These are phyloP conservation scores for Clitoria ternatea DNA, from an alignment of 306 rosid genomes.

Conservation along the genomic window DNA sequence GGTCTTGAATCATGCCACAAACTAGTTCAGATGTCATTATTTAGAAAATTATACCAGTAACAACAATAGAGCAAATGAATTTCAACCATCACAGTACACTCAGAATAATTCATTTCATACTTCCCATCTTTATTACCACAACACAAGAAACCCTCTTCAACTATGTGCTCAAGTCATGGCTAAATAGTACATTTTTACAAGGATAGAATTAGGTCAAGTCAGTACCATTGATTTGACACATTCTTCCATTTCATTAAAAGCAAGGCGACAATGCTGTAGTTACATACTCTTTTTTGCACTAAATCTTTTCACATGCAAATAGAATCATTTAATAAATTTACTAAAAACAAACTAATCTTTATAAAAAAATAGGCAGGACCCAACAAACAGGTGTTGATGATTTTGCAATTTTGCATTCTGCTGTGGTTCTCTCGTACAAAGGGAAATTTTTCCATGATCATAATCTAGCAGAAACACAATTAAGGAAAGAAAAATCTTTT, in stretches of 20 bases:
- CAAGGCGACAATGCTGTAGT: background rate
- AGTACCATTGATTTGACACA: background rate
- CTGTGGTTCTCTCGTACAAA: background rate
- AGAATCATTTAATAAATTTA: background rate
- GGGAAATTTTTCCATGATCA: background rate
- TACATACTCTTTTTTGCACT: background rate
- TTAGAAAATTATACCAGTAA: conserved; percentile 3
- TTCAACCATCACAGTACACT: background rate
- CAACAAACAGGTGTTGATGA: background rate
- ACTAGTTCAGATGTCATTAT: conserved; percentile 13
- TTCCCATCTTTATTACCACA: background rate
- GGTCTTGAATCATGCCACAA: conserved; percentile 35
- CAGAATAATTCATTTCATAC: background rate
- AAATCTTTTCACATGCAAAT: background rate
- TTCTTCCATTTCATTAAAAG: background rate
- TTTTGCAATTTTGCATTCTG: conserved; percentile 9
- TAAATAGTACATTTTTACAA: background rate
- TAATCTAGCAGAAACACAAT: background rate
- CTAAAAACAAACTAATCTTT: background rate
- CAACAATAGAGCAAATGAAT: background rate
- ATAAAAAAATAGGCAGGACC: background rate
- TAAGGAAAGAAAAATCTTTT: background rate
- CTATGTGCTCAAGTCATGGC: background rate
- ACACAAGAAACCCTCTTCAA: conserved; percentile 2
- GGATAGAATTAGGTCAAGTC: background rate